These are phyloP conservation scores for Allium sativum DNA, from an alignment of 106 monocot species.

Conservation along the genomic window DNA sequence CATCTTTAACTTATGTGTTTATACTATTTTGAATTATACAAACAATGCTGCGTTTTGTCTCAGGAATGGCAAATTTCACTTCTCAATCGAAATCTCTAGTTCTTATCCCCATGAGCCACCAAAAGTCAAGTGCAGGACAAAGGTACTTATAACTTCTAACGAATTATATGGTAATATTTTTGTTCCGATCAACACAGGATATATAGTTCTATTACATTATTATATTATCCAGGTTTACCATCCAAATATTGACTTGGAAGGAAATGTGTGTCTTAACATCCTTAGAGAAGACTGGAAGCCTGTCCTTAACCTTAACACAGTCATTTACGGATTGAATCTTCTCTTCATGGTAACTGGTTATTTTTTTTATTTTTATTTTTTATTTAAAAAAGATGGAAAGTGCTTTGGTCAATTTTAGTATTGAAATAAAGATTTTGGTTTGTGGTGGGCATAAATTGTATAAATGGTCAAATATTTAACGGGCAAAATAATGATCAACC, in stretches of 20 bases:
- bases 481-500: too few species aligned
- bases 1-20: neutral
- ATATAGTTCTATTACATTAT: neutral
- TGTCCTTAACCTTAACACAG: conserved; percentile 87
- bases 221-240: conserved; percentile 59
- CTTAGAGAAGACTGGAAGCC: conserved; percentile 98
- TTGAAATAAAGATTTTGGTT: too few species aligned
- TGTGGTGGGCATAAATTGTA: too few species aligned
- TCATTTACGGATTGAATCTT: conserved; percentile 84
- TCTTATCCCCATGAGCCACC: conserved; percentile 92
- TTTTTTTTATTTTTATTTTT: neutral
- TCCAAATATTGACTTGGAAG: conserved; percentile 94
- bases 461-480: too few species aligned
- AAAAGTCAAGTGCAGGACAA: conserved; percentile 97
- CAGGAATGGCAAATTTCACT: conserved; percentile 65
- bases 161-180: neutral
- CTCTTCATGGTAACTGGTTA: conserved; percentile 65
- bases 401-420: too few species aligned
- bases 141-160: conserved; percentile 26
- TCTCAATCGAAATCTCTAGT: conserved; percentile 70
- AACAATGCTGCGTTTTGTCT: neutral
- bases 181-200: neutral
- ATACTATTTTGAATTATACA: neutral
- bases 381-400: too few species aligned
- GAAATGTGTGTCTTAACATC: conserved; percentile 96